Evolutionary conservation across 202 grass and related monocot genomes (phyloP).

Genomic region (Schoenoplectus tabernaemontani): DNA sequence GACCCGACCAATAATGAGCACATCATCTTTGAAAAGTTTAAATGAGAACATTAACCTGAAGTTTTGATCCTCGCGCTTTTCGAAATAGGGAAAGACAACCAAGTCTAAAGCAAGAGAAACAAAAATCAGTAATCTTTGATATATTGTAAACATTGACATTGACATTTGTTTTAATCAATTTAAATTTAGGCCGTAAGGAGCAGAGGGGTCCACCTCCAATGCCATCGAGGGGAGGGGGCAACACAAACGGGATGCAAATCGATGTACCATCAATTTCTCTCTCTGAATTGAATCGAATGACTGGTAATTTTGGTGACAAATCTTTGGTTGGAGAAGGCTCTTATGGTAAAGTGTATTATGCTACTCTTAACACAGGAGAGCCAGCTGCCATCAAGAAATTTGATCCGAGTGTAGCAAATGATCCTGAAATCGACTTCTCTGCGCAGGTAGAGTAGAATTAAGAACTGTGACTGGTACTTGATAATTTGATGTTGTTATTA

Average conservation of each 20-base stretch:
- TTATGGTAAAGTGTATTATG: slow-evolving; percentile 50
- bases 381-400: slow-evolving; percentile 60
- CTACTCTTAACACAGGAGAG: slow-evolving; percentile 36
- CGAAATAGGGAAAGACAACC: neutral
- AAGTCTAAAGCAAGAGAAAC: neutral
- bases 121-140: neutral
- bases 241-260: slow-evolving; percentile 35
- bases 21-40: neutral
- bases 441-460: slow-evolving; percentile 28
- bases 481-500: neutral
- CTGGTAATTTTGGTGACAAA: slow-evolving; percentile 35
- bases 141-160: neutral
- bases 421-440: slow-evolving; percentile 50
- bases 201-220: slow-evolving; percentile 33
- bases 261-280: slow-evolving; percentile 48
- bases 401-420: slow-evolving; percentile 45
- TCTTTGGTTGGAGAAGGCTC: slow-evolving; percentile 73
- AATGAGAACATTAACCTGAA: neutral
- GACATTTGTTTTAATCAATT: neutral
- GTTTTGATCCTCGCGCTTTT: neutral
- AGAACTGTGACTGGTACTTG: neutral
- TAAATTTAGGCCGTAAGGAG: slow-evolving; percentile 26
- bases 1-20: too few species aligned
- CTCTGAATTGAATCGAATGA: slow-evolving; percentile 47
- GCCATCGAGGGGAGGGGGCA: slow-evolving; percentile 25